These are phyloP conservation scores for Calonectria pseudoturangicola DNA, from an alignment of 2,329 filamentous ascomycete species.

Conservation along the genomic window DNA sequence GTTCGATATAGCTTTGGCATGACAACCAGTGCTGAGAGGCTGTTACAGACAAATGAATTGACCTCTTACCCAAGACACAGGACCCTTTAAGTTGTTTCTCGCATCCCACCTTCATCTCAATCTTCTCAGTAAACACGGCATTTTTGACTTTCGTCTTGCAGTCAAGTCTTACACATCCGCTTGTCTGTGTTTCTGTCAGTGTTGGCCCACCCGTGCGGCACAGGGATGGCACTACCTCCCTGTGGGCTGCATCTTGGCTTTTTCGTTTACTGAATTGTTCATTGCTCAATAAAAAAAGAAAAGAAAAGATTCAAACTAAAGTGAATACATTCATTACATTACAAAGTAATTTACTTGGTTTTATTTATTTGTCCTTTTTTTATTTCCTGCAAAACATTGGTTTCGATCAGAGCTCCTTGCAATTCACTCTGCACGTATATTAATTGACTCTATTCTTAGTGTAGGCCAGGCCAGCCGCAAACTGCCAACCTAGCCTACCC, in stretches of 20 bases:
- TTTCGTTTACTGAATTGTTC: no score
- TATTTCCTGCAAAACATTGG: no score
- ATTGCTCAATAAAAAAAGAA: no score
- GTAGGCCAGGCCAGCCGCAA: not conserved
- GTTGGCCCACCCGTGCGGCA: not conserved
- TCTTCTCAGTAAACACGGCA: not conserved
- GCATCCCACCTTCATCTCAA: not conserved
- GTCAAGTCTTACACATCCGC: constrained; percentile 1
- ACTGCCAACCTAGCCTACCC: constrained; percentile 7
- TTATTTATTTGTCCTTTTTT: no score
- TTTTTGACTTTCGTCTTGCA: not conserved
- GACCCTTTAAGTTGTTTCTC: constrained; percentile 4
- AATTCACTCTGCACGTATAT: no score
- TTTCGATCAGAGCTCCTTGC: no score
- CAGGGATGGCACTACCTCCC: not conserved
- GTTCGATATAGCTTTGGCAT: constrained; percentile 33
- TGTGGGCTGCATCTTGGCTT: no score
- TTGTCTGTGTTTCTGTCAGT: constrained; percentile 1
- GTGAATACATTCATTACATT: no score
- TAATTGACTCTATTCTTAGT: no score
- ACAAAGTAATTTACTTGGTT: no score
- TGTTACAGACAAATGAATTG: constrained; percentile 33
- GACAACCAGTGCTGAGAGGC: constrained; percentile 31
- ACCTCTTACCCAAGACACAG: constrained; percentile 16
- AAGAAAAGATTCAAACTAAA: no score